Conservation (phyloP, 176 grass and related monocot species). For the Urochloa ruziziensis region DNA sequence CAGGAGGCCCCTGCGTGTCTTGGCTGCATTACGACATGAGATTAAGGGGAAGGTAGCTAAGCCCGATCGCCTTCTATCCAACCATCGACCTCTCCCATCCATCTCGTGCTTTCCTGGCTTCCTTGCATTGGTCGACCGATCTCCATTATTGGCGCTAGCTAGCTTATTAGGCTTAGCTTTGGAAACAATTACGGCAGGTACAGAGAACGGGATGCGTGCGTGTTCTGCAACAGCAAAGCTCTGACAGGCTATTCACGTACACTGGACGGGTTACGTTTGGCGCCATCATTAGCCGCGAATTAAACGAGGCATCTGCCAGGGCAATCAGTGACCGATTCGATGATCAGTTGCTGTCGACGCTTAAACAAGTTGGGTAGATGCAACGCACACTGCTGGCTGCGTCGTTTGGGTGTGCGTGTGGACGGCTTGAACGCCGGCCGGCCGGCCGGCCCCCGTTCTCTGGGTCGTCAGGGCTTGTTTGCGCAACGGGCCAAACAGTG, state of each 20-base stretch:
- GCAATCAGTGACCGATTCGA: neutral
- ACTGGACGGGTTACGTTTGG: neutral
- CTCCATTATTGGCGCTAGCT: neutral
- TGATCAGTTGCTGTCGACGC: slow-evolving; percentile 24
- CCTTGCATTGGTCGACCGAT: neutral
- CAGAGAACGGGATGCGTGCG: slow-evolving; percentile 14
- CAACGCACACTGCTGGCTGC: no score
- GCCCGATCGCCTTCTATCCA: neutral
- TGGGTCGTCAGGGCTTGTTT: no score
- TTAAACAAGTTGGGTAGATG: neutral
- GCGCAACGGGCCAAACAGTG: no score
- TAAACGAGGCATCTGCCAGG: neutral
- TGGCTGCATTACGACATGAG: slow-evolving; percentile 28
- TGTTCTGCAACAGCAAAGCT: neutral
- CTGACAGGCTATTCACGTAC: neutral
- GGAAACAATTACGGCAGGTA: neutral
- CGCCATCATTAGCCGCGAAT: neutral
- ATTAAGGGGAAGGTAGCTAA: slow-evolving; percentile 9
- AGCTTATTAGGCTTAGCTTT: neutral
- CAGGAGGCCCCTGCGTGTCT: slow-evolving; percentile 32
- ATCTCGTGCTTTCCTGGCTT: no score
- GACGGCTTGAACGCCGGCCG: no score
- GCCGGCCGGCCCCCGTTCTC: no score
- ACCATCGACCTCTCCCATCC: neutral
- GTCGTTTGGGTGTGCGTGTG: no score